Percentiles rank a stretch among this genome's conserved stretches.
phyloP scores from a whole-genome alignment of 441 rosid genomes.

The Kokia cookei region DNA sequence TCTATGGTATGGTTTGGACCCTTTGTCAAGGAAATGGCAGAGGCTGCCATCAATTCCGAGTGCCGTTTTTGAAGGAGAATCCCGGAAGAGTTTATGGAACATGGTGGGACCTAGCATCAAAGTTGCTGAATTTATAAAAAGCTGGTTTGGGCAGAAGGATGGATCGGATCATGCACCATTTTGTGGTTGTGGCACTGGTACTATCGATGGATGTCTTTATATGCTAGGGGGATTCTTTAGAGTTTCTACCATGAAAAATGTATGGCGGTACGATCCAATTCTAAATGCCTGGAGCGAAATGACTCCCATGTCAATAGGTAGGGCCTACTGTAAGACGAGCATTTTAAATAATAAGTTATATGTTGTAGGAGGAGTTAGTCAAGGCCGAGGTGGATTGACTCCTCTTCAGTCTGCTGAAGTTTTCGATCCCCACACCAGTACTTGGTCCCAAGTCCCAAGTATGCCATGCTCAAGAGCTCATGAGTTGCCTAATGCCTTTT shows the following conservation, averaged over 20 bases:
- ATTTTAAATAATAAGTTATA: conserved; percentile 64
- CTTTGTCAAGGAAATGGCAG: conserved; percentile 65
- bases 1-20: conserved; percentile 76
- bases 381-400: conserved; percentile 43
- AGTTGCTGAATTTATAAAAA: conserved; percentile 47
- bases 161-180: conserved; percentile 45
- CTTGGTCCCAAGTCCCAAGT: conserved; percentile 74
- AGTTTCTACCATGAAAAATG: conserved; percentile 49
- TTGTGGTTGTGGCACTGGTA: conserved; percentile 67
- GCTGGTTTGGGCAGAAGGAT: conserved; percentile 59
- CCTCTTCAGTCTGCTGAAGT: conserved; percentile 89
- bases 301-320: conserved; percentile 56
- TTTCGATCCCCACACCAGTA: conserved; percentile 48
- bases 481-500: conserved; percentile 64
- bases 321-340: conserved; percentile 80
- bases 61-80: conserved; percentile 32
- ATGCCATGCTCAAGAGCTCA: conserved; percentile 86
- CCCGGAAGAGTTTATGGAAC: conserved; percentile 37
- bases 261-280: conserved; percentile 63
- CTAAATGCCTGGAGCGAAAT: conserved; percentile 62
- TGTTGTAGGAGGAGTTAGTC: conserved; percentile 79
- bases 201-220: conserved; percentile 67
- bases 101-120: conserved; percentile 36
- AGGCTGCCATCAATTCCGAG: conserved; percentile 70
- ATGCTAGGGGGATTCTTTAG: conserved; percentile 76